Conservation (phyloP, 2,329 filamentous ascomycete species). For the Fusarium udum region DNA sequence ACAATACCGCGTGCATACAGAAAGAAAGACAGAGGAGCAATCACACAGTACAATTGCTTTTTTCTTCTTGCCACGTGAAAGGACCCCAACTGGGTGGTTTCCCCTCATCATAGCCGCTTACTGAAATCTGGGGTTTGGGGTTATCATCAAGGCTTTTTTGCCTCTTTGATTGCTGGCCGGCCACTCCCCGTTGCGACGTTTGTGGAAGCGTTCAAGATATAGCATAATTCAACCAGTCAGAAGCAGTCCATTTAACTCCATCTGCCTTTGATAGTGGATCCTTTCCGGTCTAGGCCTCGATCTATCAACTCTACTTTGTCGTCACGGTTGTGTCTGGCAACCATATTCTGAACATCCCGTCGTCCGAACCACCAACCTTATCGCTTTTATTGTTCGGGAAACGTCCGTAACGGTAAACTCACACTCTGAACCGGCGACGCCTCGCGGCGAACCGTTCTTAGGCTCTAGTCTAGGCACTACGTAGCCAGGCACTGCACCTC, state of each 20-base stretch:
- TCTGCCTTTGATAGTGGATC: slow-evolving; percentile 34
- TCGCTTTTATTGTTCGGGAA: slow-evolving; percentile 32
- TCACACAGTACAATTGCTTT: not conserved
- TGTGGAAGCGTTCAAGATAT: slow-evolving; percentile 12
- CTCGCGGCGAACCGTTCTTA: slow-evolving; percentile 20
- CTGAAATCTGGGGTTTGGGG: slow-evolving; percentile 22
- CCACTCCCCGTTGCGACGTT: slow-evolving; percentile 23
- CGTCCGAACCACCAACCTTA: slow-evolving; percentile 38
- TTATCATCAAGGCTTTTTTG: slow-evolving; percentile 4
- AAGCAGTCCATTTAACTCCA: slow-evolving; percentile 31
- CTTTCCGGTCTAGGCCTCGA: slow-evolving; percentile 35
- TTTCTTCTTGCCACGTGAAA: slow-evolving; percentile 19
- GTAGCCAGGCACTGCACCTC: slow-evolving; percentile 8
- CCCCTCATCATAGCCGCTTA: slow-evolving; percentile 21
- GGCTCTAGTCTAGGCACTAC: slow-evolving; percentile 5
- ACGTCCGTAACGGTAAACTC: slow-evolving; percentile 33
- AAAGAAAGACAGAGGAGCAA: slow-evolving; percentile 11
- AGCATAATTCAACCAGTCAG: slow-evolving; percentile 32
- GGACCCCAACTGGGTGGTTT: slow-evolving; percentile 4
- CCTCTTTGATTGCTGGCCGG: slow-evolving; percentile 9
- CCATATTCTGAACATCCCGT: slow-evolving; percentile 42
- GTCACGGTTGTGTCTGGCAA: slow-evolving; percentile 30
- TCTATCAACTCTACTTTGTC: slow-evolving; percentile 31
- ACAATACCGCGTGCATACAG: not conserved
- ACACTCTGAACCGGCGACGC: slow-evolving; percentile 23